phyloP scores from a whole-genome alignment of 192 early-diverging fungal genomes.

The Allomyces javanicus region DNA sequence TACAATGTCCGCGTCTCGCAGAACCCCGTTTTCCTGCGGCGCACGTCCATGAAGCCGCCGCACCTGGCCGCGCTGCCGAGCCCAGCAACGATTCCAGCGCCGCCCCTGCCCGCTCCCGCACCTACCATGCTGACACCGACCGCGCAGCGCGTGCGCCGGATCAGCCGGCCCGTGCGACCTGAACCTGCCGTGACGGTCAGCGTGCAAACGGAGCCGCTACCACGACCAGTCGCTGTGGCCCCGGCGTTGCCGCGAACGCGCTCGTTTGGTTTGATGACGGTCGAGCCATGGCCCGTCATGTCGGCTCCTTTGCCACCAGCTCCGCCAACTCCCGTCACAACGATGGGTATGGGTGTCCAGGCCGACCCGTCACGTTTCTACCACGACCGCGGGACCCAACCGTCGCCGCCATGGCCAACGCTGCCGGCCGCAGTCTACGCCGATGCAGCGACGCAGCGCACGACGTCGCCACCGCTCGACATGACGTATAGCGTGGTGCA shows the following conservation, averaged over 20 bases:
- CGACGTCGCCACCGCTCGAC: not conserved
- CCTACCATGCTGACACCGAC: not conserved
- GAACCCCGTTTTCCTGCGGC: not conserved
- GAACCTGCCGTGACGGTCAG: too few relatives aligned
- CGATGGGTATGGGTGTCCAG: too few relatives aligned
- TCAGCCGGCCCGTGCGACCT: not conserved
- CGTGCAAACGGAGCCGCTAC: not conserved
- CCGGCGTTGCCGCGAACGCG: too few relatives aligned
- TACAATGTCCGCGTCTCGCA: not conserved
- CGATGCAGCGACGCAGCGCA: not conserved
- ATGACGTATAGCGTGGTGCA: not conserved
- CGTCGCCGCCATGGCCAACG: too few relatives aligned
- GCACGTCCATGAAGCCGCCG: not conserved
- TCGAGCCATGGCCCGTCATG: too few relatives aligned
- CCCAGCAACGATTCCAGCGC: not conserved
- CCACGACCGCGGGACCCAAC: too few relatives aligned
- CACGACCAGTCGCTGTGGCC: too few relatives aligned
- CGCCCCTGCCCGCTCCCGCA: not conserved
- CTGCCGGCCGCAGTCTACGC: too few relatives aligned
- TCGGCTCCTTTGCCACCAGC: too few relatives aligned
- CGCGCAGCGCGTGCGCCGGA: not conserved
- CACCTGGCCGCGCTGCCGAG: not conserved
- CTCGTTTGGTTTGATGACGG: too few relatives aligned
- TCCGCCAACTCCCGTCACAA: too few relatives aligned
- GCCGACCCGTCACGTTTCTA: too few relatives aligned